These are phyloP conservation scores for Leptoxyphium fumago DNA, from an alignment of 2,329 filamentous ascomycete species.

Conservation along the genomic window DNA sequence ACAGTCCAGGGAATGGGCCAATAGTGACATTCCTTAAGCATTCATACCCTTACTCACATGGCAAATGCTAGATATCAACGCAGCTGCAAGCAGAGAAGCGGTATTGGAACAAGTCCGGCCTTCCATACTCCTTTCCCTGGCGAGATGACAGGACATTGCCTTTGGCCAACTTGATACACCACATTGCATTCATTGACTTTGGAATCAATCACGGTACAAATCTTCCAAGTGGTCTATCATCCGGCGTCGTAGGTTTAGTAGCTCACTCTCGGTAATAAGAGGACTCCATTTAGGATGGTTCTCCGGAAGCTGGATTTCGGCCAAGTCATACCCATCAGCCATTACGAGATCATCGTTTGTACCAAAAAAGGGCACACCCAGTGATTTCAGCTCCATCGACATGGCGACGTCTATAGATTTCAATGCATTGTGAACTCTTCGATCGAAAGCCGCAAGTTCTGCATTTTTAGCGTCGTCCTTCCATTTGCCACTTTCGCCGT, in stretches of 20 bases:
- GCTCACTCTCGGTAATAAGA: slow-evolving; percentile 18
- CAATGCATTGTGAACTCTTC: slow-evolving; percentile 47
- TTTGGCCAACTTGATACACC: no score
- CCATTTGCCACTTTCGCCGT: slow-evolving; percentile 1
- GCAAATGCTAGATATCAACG: no score
- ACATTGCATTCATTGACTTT: neutral
- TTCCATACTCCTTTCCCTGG: no score
- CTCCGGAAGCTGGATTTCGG: slow-evolving; percentile 5
- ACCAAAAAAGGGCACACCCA: slow-evolving; percentile 49
- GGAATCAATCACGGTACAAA: slow-evolving; percentile 22
- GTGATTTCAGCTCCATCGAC: slow-evolving; percentile 36
- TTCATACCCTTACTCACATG: no score
- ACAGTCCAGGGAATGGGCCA: no score
- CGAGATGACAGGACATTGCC: no score
- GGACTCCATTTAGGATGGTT: slow-evolving; percentile 13
- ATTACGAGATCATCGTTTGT: slow-evolving; percentile 31
- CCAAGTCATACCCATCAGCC: slow-evolving; percentile 10
- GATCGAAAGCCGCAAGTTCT: slow-evolving; percentile 44
- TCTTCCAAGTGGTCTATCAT: slow-evolving; percentile 25
- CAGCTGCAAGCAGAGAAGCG: no score
- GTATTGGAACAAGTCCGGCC: no score
- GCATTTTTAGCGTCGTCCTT: slow-evolving; percentile 23
- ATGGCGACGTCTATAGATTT: slow-evolving; percentile 45
- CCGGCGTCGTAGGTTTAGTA: slow-evolving; percentile 18
- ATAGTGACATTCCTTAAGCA: no score